Percentiles rank a stretch among this genome's conserved stretches.
These are phyloP conservation scores for Orbilia blumenaviensis DNA, from an alignment of 2,329 filamentous ascomycete genomes.

Conservation along the genomic window DNA sequence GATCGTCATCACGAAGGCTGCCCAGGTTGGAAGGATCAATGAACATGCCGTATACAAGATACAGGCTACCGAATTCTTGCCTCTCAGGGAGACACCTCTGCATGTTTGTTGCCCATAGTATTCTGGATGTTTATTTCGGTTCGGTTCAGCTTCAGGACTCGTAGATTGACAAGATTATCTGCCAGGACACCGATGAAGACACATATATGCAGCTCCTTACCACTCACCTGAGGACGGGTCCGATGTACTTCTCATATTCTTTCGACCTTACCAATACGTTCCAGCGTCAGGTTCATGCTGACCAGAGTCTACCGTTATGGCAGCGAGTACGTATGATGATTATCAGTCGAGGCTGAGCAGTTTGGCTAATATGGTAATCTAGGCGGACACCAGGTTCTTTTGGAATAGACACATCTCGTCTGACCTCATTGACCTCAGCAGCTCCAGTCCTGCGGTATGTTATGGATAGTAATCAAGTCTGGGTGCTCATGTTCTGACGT, in stretches of 20 bases:
- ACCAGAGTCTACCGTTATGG: slow-evolving; percentile 79
- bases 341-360: not conserved
- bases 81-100: slow-evolving; percentile 76
- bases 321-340: slow-evolving; percentile 65
- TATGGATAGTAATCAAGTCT: not conserved
- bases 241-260: slow-evolving; percentile 98
- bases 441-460: slow-evolving; percentile 58
- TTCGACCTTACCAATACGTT: slow-evolving; percentile 96
- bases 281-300: slow-evolving; percentile 84
- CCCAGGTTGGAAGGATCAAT: slow-evolving; percentile 87
- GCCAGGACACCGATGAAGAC: slow-evolving; percentile 90
- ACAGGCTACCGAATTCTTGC: slow-evolving; percentile 87
- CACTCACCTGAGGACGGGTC: slow-evolving; percentile 79
- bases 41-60: slow-evolving; percentile 98
- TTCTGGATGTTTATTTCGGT: too few relatives aligned
- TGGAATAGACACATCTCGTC: slow-evolving; percentile 95
- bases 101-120: slow-evolving; percentile 54
- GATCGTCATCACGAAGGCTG: slow-evolving; percentile 92
- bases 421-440: slow-evolving; percentile 89
- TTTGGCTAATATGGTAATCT: not conserved
- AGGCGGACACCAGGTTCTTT: slow-evolving; percentile 94
- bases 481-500: slow-evolving; percentile 14
- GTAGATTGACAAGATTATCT: slow-evolving; percentile 61
- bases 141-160: not conserved
- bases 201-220: slow-evolving; percentile 82